Percentiles rank a stretch among this genome's conserved stretches.
phyloP scores from a whole-genome alignment of 1,284 basidiomycete species.

The Rhodotorula glutinis region DNA sequence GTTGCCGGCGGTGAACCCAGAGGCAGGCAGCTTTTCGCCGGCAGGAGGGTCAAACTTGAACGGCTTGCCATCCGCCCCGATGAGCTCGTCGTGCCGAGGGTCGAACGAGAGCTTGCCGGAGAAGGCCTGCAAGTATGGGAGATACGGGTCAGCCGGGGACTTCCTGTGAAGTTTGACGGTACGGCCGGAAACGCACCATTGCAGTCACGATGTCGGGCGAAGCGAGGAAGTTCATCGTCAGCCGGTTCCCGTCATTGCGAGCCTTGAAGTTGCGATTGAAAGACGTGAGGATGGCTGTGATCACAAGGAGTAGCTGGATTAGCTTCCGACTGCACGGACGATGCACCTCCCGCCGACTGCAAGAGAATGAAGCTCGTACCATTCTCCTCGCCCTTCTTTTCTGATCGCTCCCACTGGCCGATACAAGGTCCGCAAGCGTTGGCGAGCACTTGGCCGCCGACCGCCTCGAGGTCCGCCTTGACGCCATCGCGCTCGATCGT shows the following conservation, averaged over 20 bases:
- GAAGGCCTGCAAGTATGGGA: conserved; percentile 67
- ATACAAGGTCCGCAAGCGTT: conserved; percentile 99
- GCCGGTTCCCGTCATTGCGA: conserved; percentile 90
- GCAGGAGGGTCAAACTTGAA: conserved; percentile 85
- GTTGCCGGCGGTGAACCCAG: conserved; percentile 74
- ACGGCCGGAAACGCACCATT: conserved; percentile 41
- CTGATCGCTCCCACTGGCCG: conserved; percentile 96
- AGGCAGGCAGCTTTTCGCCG: conserved; percentile 77
- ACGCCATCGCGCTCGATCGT: conserved; percentile 94
- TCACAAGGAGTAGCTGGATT: neutral
- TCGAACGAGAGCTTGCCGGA: conserved; percentile 94
- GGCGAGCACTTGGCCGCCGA: conserved; percentile 88
- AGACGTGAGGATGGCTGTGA: conserved; percentile 84
- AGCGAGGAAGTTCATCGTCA: conserved; percentile 98
- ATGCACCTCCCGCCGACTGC: too few species aligned
- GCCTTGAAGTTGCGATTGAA: conserved; percentile 99
- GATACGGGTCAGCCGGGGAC: too few species aligned
- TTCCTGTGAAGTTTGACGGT: too few species aligned
- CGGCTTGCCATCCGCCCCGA: conserved; percentile 52
- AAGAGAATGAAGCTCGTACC: conserved; percentile 56
- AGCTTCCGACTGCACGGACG: neutral
- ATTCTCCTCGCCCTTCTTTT: conserved; percentile 86
- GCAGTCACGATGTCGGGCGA: conserved; percentile 97
- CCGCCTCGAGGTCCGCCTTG: conserved; percentile 70
- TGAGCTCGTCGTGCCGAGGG: conserved; percentile 78